These are phyloP conservation scores for Tetrahymena thermophila DNA, from an alignment of 73 alveolate species.

Conservation along the genomic window DNA sequence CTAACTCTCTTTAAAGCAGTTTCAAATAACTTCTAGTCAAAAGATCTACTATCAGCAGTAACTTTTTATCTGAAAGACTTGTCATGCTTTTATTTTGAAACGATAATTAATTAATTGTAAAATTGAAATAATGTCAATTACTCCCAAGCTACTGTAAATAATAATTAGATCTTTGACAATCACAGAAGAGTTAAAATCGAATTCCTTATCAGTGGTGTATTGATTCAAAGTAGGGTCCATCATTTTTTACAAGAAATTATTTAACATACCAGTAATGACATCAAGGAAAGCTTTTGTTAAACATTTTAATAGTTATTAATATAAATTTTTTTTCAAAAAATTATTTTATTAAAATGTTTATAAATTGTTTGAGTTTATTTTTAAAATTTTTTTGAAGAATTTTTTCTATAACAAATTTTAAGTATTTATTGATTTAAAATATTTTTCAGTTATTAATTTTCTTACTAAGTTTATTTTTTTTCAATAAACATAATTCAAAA, in stretches of 20 bases:
- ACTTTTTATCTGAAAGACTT: slow-evolving; percentile 49
- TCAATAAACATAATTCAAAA: too few species aligned
- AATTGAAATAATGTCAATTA: slow-evolving; percentile 22
- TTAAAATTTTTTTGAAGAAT: too few species aligned
- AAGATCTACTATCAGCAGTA: slow-evolving; percentile 54
- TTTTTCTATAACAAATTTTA: too few species aligned
- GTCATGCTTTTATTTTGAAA: slow-evolving; percentile 20
- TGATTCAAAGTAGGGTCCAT: neutral
- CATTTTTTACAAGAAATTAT: neutral
- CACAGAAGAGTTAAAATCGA: slow-evolving; percentile 54
- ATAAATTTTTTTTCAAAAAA: too few species aligned
- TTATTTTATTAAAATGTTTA: too few species aligned
- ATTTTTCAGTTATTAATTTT: too few species aligned
- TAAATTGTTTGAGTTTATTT: too few species aligned
- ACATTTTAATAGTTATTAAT: too few species aligned
- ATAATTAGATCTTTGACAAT: slow-evolving; percentile 49
- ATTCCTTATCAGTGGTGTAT: slow-evolving; percentile 15
- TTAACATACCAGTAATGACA: neutral
- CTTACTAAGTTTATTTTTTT: too few species aligned
- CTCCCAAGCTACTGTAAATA: slow-evolving; percentile 49
- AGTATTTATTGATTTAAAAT: too few species aligned
- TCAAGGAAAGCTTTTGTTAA: neutral
- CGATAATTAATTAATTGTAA: neutral
- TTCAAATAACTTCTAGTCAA: slow-evolving; percentile 37
- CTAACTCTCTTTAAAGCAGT: slow-evolving; percentile 43